These are phyloP conservation scores for Phytomonas sp. DNA, from an alignment of 208 protist genomes.

Conservation along the genomic window DNA sequence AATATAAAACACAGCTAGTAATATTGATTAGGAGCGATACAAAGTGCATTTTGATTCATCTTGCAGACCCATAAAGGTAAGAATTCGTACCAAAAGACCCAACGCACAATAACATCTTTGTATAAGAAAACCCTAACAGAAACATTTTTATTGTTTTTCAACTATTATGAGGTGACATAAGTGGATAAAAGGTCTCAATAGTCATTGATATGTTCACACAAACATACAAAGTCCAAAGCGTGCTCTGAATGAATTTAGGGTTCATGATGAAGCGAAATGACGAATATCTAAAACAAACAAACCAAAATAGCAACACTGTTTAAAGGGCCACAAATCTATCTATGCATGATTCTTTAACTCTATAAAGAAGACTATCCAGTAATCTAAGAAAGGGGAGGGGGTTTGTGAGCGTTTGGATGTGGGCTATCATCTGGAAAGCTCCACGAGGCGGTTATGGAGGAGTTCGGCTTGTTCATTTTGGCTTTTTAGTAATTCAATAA, in stretches of 20 bases:
- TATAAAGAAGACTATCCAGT: not conserved
- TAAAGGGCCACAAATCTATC: not conserved
- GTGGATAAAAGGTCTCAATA: not conserved
- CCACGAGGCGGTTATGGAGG: constrained; percentile 50
- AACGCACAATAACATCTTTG: not conserved
- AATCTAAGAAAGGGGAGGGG: not conserved
- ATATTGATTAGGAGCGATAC: not conserved
- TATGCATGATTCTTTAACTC: not conserved
- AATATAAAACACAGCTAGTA: not conserved
- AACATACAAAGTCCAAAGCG: not conserved
- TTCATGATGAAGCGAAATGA: not conserved
- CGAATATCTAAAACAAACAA: constrained; percentile 5
- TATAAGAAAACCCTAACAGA: not conserved
- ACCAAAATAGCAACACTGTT: constrained; percentile 3
- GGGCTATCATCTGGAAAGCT: constrained; percentile 23
- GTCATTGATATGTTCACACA: not conserved
- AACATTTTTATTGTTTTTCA: not conserved
- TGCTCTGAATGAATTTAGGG: not conserved
- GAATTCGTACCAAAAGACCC: not conserved
- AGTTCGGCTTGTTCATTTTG: constrained; percentile 61
- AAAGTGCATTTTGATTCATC: not conserved
- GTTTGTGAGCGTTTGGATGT: not conserved
- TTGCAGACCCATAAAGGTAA: not conserved
- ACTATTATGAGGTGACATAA: not conserved
- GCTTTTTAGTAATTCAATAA: constrained; percentile 42